Evolutionary conservation across 176 grass and related monocot species (phyloP), one percentile per base, ranked within the genome.

Genomic region (Elaeis guineensis): DNA sequence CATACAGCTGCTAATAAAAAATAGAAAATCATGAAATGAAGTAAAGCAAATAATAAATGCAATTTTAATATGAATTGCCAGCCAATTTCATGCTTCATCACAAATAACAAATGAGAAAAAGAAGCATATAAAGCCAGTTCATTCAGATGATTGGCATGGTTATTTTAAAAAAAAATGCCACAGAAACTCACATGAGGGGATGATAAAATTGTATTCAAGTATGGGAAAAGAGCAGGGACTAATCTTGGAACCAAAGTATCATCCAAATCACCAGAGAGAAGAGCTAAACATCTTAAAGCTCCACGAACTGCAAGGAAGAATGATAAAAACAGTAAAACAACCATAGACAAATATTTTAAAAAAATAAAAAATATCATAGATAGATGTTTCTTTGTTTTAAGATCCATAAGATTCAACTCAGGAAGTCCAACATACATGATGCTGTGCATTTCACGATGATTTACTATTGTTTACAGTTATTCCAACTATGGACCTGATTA

Each of bases 261-360:
- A 80, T 96, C 92, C 53, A 96, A 70, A 96, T 96, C 92, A 82
- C 79, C 86, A 20, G 86, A 87, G 16, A 96, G 57, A 77, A 96
- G 86, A 48, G 92, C 83, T 61, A 96, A 73, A 65, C 92, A 96
- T 85, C 92, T 90, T 84, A 96, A 80, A 66, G 87, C 81, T 77
- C 92, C 92, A 72, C 66, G 80, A 63, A 96, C 92, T 96, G 72
- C 68, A 63, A 22, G 6, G 25, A 11, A 71, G 21, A 60, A 51
- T 5, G 51, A 62, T 21, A 16, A 39, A 72, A 28, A 20, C 21
- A 61, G 16, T 30, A 30, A 30, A 30, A 30, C 5, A 30, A 5
- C 28, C 5, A 30, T 30, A 15, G 30, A 29, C 5, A 58, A 60
- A 16, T n/a, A 30, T 30, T 30, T 61, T 3, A 62, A 54, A 23